Base-by-base conservation (phyloP, 352 stramenopile species). In the Globisporangium canariense region DNA sequence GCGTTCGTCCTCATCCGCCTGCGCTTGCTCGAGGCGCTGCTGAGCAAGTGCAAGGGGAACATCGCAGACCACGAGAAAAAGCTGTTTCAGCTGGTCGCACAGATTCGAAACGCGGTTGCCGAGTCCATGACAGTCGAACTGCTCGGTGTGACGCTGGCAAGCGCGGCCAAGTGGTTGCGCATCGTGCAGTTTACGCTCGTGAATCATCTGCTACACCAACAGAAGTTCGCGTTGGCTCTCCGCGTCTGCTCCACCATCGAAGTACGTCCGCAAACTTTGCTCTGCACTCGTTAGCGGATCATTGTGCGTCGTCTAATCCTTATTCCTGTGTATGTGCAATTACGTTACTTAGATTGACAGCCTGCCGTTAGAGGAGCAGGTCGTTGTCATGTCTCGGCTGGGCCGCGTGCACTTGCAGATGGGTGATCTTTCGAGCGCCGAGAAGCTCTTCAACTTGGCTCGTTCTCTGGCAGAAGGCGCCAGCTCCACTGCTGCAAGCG, bases 401-500 rank as follows among this genome's bases (percentile, higher is more conserved):
- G 83, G 85, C 8, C 79, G 85, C n/a, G 72, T 92, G 22, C 73
- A 86, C 60, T 60, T 94, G 46, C 83, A 94, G 38, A 89, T 94
- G 75, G 85, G 85, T 28, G 79, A 94, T 54, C 58, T 94, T 7
- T 51, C 41, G 10, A 74, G 61, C 18, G 81, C 81, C 8, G 80
- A 92, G 58, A 79, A 79, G 30, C 38, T 91, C 25, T 91, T 92
- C 59, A 52, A 67, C 2, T 62, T 84, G 20, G 83, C 83, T 22
- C 69, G 74, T 2, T 56, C 58, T 36, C 58, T 79, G 11, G 71
- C 71, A 5, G 71, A 62, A 4, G 38, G 30, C 32, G 64, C 10
- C 67, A 68, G 45, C 34, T 76, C 3, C 69, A 72, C 52, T 16
- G 56, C 47, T 38, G 50, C 50, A 40, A 14, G 22, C 10, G 54